Conservation (phyloP, 2,329 filamentous ascomycete species). For the Apiospora sp. region DNA sequence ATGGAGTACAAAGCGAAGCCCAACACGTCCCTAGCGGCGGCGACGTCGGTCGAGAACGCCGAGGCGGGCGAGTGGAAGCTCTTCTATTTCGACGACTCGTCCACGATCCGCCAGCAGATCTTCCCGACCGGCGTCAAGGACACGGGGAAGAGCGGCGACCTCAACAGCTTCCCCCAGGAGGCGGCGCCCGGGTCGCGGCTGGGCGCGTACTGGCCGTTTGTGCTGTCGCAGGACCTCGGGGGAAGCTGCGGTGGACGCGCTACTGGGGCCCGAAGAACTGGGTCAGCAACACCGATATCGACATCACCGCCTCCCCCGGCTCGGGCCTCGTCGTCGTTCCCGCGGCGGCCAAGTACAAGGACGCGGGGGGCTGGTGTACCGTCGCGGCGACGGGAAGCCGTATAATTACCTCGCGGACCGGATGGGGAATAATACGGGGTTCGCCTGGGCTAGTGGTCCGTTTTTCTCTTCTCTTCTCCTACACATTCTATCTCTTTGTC, state of each 20-base stretch:
- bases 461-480: background rate
- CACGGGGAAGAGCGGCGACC: background rate
- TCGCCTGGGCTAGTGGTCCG: conserved; percentile 32
- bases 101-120: conserved; percentile 15
- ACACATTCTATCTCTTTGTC: no score
- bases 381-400: conserved; percentile 33
- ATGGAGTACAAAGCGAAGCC: background rate
- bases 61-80: conserved; percentile 21
- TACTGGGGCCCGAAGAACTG: conserved; percentile 16
- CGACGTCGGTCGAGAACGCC: conserved; percentile 9
- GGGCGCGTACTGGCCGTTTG: conserved; percentile 25
- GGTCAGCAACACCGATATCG: background rate
- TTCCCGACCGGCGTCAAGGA: background rate
- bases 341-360: conserved; percentile 27
- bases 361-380: conserved; percentile 33
- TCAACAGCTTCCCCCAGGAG: conserved; percentile 22
- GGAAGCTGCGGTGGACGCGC: conserved; percentile 20
- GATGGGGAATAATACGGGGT: background rate
- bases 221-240: conserved; percentile 24
- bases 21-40: conserved; percentile 25
- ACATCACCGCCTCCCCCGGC: conserved; percentile 28
- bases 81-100: conserved; percentile 13
- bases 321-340: conserved; percentile 31
- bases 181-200: conserved; percentile 21
- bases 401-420: conserved; percentile 31